Base-by-base conservation (phyloP, 139 green algal species). In the Haematococcus lacustris region DNA sequence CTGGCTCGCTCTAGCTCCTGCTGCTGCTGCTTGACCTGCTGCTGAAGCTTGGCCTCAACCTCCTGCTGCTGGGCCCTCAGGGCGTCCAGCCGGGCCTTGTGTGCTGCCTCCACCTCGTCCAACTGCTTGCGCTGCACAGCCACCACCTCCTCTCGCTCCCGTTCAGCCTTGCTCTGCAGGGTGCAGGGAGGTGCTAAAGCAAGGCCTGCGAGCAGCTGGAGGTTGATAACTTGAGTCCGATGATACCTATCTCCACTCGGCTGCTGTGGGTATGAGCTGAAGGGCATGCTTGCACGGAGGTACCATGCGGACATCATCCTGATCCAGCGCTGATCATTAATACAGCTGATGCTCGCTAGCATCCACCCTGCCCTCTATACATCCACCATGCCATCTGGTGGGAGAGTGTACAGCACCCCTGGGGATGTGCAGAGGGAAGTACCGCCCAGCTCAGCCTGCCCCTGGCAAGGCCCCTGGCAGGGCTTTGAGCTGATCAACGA, bases 21-120 rank as follows among this genome's bases (percentile, higher is more conserved):
- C n/a, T n/a, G n/a, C n/a, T n/a, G n/a, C n/a, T n/a, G n/a, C n/a
- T n/a, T 21, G 21, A n/a, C 17, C 71, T 80, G 71, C 67, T 78
- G 60, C 71, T 66, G 68, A 63, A 80, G 77, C 75, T 77, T 60
- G 53, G 37, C 51, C 57, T 83, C 77, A 2, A 72, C 23, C 28
- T 76, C 66, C 1, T 80, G 75, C 38, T 82, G 77, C 75, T 83
- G 71, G 38, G 25, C 21, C 47, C 51, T 68, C 1, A 83, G 69
- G 39, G 53, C 59, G 34, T 57, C 62, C 53, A 82, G 43, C 40
- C 72, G 68, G 30, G 51, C 35, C 7, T 70, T 64, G 13, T 82
- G 41, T 60, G 69, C 50, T 65, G 76, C 72, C 39, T 80, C 74
- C 50, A 71, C 5, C 1, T 76, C 57, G 5, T 66, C 64, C 65